Evolutionary conservation across 306 rosid species (phyloP).

Genomic region (Cicer pinnatifidum): DNA sequence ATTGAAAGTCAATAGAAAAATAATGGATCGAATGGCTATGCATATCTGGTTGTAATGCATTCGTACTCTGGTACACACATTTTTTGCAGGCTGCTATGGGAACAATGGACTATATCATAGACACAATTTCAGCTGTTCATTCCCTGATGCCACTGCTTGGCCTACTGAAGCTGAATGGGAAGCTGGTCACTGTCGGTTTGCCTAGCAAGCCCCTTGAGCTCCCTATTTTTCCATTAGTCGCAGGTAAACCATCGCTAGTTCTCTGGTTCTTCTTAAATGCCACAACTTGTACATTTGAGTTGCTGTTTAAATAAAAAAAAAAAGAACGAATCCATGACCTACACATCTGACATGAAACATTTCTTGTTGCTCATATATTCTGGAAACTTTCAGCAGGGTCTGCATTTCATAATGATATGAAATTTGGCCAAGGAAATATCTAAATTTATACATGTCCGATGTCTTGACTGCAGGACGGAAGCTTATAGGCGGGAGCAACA

Average conservation of each 20-base stretch:
- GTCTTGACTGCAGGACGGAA: constrained; percentile 59
- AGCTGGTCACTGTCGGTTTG: constrained; percentile 76
- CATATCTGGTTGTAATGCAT: constrained; percentile 11
- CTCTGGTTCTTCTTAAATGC: background rate
- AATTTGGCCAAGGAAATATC: background rate
- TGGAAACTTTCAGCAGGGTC: background rate
- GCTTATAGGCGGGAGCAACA: constrained; percentile 87
- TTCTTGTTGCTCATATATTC: background rate
- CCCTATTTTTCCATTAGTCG: constrained; percentile 62
- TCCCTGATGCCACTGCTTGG: constrained; percentile 68
- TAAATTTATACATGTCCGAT: constrained; percentile 12
- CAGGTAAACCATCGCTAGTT: constrained; percentile 54
- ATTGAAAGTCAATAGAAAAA: constrained; percentile 14
- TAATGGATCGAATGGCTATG: constrained; percentile 5
- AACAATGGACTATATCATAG: constrained; percentile 85
- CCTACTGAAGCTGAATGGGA: constrained; percentile 86
- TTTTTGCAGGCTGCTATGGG: constrained; percentile 70
- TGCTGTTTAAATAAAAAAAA: background rate
- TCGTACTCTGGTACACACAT: background rate
- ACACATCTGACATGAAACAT: background rate
- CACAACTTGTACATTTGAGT: background rate
- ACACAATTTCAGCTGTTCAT: constrained; percentile 83
- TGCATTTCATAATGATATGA: background rate
- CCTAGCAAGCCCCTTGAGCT: constrained; percentile 80
- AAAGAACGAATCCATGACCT: background rate